Conservation (phyloP, 805 yeast genomes). For the Ogataea allantospora region DNA sequence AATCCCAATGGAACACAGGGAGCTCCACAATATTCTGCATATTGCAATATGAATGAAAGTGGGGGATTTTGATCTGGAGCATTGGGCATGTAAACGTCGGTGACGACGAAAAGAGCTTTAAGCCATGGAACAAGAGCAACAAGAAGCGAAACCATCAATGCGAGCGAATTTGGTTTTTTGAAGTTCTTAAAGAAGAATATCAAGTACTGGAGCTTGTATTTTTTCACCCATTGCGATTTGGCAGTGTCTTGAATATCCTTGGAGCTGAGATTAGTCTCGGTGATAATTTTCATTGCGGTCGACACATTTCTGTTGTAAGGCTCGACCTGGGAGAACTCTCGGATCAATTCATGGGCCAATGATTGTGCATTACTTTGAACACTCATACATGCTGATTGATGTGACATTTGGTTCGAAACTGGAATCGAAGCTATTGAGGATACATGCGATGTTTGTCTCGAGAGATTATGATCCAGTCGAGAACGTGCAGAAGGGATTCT, state of each 20-base stretch:
- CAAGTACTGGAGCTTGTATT: conserved; percentile 29
- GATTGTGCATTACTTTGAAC: conserved; percentile 18
- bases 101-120: conserved; percentile 43
- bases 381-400: conserved; percentile 2
- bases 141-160: conserved; percentile 44
- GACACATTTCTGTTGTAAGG: conserved; percentile 32
- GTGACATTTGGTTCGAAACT: conserved; percentile 5
- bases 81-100: conserved; percentile 30
- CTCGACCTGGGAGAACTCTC: conserved; percentile 36
- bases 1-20: conserved; percentile 60
- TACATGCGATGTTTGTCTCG: conserved; percentile 2
- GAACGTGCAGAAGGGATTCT: conserved; percentile 34
- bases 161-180: conserved; percentile 46
- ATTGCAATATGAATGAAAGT: conserved; percentile 50
- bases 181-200: conserved; percentile 44
- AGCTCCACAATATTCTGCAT: conserved; percentile 45
- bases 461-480: conserved; percentile 8
- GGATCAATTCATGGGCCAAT: conserved; percentile 30
- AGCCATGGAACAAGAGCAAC: conserved; percentile 56
- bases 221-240: conserved; percentile 26
- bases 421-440: conserved; percentile 7
- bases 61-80: conserved; percentile 56
- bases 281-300: conserved; percentile 31
- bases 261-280: conserved; percentile 33
- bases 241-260: conserved; percentile 29